A percentile compares a stretch with the other conserved stretches of the same genome.
Conservation (phyloP, 2,329 filamentous ascomycete genomes). For the Claviceps maximensis region DNA sequence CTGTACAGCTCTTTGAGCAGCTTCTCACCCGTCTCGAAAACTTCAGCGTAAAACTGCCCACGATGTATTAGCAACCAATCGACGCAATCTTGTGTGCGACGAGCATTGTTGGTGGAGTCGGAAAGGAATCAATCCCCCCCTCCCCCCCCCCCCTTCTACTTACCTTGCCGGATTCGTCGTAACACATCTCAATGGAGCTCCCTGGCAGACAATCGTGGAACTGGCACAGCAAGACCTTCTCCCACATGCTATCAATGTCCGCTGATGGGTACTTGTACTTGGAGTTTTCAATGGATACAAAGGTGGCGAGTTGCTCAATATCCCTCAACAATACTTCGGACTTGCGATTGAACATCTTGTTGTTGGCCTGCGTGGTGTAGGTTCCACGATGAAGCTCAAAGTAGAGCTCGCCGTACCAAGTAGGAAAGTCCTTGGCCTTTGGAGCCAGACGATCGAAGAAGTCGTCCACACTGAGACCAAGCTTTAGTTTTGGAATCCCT, state of each 20-base stretch:
- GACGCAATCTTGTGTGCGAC: not conserved
- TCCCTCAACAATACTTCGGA: constrained; percentile 77
- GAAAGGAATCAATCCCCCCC: not conserved
- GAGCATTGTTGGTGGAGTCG: not conserved
- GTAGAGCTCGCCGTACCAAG: constrained; percentile 97
- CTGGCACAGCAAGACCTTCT: constrained; percentile 78
- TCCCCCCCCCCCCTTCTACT: constrained; percentile 15
- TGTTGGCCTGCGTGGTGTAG: constrained; percentile 95
- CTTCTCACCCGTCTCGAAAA: constrained; percentile 64
- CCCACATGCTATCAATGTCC: constrained; percentile 94
- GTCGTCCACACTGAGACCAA: constrained; percentile 83
- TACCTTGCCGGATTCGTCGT: constrained; percentile 81
- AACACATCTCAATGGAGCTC: constrained; percentile 94
- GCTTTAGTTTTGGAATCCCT: constrained; percentile 66
- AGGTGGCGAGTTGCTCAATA: constrained; percentile 74
- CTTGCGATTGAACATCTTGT: constrained; percentile 86
- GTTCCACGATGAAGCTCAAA: constrained; percentile 95
- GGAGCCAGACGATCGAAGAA: constrained; percentile 81
- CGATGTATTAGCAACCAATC: constrained; percentile 12
- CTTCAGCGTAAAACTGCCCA: constrained; percentile 60
- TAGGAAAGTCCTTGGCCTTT: constrained; percentile 68
- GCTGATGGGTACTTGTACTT: constrained; percentile 85
- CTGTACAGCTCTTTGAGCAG: constrained; percentile 57
- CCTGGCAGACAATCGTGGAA: constrained; percentile 97
- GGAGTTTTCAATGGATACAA: constrained; percentile 61